Conservation (phyloP, 768 basidiomycete genomes). For the Termitomyces sp. region DNA sequence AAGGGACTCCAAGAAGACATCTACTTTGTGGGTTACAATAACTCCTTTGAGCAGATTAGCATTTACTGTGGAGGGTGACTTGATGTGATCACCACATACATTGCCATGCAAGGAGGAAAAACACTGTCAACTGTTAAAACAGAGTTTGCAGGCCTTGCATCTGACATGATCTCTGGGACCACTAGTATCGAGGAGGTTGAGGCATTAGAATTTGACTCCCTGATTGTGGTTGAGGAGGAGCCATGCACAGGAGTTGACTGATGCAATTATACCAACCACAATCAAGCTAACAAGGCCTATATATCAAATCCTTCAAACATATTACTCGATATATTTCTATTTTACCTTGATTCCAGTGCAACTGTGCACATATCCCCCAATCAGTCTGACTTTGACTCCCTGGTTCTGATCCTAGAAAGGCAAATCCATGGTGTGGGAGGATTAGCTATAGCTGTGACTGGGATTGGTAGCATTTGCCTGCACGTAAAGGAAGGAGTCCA, state of each 20-base stretch:
- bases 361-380: background rate
- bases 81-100: background rate
- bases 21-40: background rate
- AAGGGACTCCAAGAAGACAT: too few species aligned
- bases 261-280: background rate
- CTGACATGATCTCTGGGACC: background rate
- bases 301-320: too few species aligned
- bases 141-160: background rate
- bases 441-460: background rate
- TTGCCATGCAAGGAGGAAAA: background rate
- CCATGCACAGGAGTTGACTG: too few species aligned
- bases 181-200: background rate
- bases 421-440: too few species aligned
- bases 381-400: too few species aligned
- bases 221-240: background rate
- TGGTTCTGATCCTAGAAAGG: too few species aligned
- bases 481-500: background rate
- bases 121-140: rapidly evolving
- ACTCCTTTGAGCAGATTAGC: background rate
- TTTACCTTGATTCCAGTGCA: background rate
- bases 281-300: background rate
- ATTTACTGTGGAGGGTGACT: background rate
- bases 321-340: too few species aligned
- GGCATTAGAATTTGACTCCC: background rate
- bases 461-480: background rate